These are phyloP conservation scores for Lanzia echinophila DNA, from an alignment of 2,329 filamentous ascomycete species.

Conservation along the genomic window DNA sequence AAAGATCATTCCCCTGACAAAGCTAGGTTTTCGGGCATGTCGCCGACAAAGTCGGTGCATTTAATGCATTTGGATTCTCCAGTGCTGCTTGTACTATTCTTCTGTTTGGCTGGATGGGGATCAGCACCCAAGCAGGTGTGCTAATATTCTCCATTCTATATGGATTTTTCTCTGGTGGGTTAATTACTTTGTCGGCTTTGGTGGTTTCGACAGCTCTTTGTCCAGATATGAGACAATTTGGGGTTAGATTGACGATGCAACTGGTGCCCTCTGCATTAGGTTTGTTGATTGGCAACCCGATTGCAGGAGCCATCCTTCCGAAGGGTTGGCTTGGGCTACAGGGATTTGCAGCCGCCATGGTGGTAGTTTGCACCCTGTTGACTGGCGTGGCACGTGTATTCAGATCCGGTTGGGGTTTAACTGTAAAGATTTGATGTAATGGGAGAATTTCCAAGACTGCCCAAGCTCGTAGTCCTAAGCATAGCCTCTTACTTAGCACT, in stretches of 20 bases:
- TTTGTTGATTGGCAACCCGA: conserved; percentile 2
- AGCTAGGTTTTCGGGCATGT: conserved; percentile 39
- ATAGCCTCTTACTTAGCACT: too few relatives aligned
- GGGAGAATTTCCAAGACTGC: too few relatives aligned
- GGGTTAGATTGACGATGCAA: not conserved
- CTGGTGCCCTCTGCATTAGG: not conserved
- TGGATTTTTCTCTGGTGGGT: not conserved
- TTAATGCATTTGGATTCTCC: conserved; percentile 37
- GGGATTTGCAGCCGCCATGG: not conserved
- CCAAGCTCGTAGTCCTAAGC: too few relatives aligned
- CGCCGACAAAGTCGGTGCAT: conserved; percentile 44
- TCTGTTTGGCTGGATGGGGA: conserved; percentile 36
- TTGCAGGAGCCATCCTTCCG: not conserved
- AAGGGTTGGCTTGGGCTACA: conserved; percentile 1
- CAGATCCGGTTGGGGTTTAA: not conserved
- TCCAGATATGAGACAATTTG: conserved; percentile 1
- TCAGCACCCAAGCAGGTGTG: not conserved
- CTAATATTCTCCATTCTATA: conserved; percentile 4
- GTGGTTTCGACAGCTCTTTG: not conserved
- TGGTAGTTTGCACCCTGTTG: not conserved
- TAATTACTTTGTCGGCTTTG: not conserved
- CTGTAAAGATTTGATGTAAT: not conserved
- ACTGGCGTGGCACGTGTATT: not conserved
- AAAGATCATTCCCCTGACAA: not conserved
- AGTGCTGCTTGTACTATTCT: conserved; percentile 2